Percentiles rank a stretch among this genome's conserved stretches.
phyloP scores from a whole-genome alignment of 495 filamentous ascomycete species.

The Letharia columbiana region DNA sequence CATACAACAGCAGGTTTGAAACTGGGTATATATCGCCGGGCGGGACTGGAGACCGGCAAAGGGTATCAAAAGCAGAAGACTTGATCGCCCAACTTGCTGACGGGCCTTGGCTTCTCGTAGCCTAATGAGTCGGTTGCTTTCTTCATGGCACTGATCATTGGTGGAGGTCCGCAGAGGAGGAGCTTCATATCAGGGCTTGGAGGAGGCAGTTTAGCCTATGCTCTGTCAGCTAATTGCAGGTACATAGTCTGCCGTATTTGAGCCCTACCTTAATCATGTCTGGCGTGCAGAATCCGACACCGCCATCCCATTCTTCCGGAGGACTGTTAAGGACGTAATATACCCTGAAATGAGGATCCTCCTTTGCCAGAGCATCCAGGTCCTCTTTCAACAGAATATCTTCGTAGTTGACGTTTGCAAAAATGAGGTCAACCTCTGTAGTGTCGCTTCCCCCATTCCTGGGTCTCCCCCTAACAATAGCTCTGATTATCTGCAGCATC shows the following conservation, averaged over 20 bases:
- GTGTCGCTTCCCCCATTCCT: constrained; percentile 61
- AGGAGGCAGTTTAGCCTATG: constrained; percentile 50
- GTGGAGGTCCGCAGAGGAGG: constrained; percentile 90
- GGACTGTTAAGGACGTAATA: constrained; percentile 97
- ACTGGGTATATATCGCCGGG: neutral
- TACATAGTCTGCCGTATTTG: neutral
- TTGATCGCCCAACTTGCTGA: constrained; percentile 96
- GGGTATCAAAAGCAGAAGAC: constrained; percentile 79
- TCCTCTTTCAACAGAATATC: constrained; percentile 92
- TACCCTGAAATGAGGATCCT: constrained; percentile 73
- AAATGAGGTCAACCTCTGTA: constrained; percentile 87
- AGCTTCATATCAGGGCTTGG: constrained; percentile 86
- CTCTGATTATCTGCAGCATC: constrained; percentile 91
- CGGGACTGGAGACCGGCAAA: neutral
- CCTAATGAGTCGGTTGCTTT: constrained; percentile 83
- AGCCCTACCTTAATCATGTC: constrained; percentile 85
- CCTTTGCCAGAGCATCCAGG: constrained; percentile 63
- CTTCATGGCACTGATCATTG: constrained; percentile 96
- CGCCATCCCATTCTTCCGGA: constrained; percentile 78
- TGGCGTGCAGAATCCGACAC: constrained; percentile 84
- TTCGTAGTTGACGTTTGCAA: constrained; percentile 87
- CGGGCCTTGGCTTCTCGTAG: constrained; percentile 80
- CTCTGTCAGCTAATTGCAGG: neutral
- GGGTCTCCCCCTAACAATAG: constrained; percentile 73
- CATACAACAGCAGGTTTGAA: neutral